Evolutionary conservation across 129 eudicot species (phyloP), one percentile per base, ranked within the genome.

Genomic region (Flaveria brownii): DNA sequence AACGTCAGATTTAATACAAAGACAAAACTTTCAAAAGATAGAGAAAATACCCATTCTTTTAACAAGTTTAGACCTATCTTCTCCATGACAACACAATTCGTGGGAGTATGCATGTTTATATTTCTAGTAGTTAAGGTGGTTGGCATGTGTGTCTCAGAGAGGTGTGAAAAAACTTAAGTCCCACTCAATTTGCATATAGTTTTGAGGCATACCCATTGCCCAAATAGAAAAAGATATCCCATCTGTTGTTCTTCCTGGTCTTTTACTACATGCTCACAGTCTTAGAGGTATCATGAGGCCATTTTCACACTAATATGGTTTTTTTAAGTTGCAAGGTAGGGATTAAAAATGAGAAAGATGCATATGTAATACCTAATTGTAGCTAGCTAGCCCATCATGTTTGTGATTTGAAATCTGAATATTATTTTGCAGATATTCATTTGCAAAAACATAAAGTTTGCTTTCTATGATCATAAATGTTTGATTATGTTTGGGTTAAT

Each of bases 161-260:
- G 77, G 80, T 73, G 15, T 15, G 69, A 63, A 36, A 72, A 85
- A 83, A 78, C 97, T 88, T 88, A 67, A 72, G 71, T 77, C 87
- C 88, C 89, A 93, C 97, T 90, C 91, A 66, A 85, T 7, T 73
- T 80, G 62, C 41, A 75, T 62, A 13, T 36, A 49, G 72, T 54
- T 41, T 69, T 90, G 98, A 92, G 87, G 76, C 81, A 76, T 83
- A 90, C 98, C 74, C 79, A 61, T 81, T 80, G 96, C 87, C 98
- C 84, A 82, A 76, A 84, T 76, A 78, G 96, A 92, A 67, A 79
- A 82, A 82, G 98, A 92, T 93, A 84, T 83, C 66, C 73, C 87
- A 93, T 75, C 77, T 80, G 41, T 75, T 76, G 15, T 47, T 61
- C 51, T 77, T 77, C 77, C 78, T 80, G 80, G 84, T 84, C 82